Percentiles rank a stretch among this genome's conserved stretches.
These are phyloP conservation scores for Gossypium stocksii DNA, from an alignment of 345 rosid genomes.

Conservation along the genomic window DNA sequence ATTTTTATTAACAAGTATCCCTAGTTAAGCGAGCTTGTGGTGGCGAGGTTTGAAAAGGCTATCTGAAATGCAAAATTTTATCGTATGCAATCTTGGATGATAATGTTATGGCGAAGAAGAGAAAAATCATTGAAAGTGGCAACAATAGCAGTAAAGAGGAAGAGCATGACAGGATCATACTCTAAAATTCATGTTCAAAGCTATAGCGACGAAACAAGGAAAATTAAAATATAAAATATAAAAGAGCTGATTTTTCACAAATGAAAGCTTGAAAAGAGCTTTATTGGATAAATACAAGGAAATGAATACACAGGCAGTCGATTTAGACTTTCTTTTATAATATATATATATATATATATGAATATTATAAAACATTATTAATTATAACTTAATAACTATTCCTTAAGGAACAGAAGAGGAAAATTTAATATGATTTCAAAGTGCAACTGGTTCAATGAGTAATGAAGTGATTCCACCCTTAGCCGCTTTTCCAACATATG, in stretches of 20 bases:
- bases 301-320: not conserved
- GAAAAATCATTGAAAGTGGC: no score
- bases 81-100: no score
- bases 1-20: no score
- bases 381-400: not conserved
- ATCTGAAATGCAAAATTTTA: no score
- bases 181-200: conserved; percentile 28
- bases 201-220: conserved; percentile 33
- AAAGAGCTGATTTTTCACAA: no score
- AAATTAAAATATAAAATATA: not conserved
- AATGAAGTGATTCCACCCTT: not conserved
- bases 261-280: not conserved
- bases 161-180: conserved; percentile 21
- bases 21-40: no score
- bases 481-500: not conserved
- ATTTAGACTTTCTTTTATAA: not conserved
- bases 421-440: not conserved
- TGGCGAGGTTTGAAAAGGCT: no score
- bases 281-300: not conserved
- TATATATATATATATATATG: not conserved
- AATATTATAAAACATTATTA: not conserved
- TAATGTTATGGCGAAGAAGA: no score
- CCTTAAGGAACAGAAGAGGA: not conserved
- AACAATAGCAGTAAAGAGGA: conserved; percentile 22
- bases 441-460: not conserved